Conservation (phyloP, 768 basidiomycete genomes). For the Boletus subparvulus region DNA sequence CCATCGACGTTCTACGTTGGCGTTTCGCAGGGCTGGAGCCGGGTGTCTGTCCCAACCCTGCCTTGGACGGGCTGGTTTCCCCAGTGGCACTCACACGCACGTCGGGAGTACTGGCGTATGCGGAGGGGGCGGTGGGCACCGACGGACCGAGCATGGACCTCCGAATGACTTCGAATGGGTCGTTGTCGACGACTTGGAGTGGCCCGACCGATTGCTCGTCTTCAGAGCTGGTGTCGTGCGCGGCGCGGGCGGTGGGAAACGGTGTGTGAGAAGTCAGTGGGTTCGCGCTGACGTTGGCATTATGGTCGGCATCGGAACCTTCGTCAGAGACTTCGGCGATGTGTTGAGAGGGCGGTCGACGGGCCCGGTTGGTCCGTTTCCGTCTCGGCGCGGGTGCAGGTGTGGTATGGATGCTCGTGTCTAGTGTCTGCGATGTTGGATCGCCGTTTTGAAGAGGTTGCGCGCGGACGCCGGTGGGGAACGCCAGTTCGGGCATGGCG, state of each 20-base stretch:
- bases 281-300: not conserved
- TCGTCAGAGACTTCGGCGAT: constrained; percentile 29
- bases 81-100: not conserved
- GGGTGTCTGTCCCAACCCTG: not conserved
- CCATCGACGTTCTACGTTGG: constrained; percentile 21
- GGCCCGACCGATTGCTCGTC: constrained; percentile 15
- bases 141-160: constrained; percentile 3
- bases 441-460: constrained; percentile 1
- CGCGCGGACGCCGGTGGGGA: constrained; percentile 24
- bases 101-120: not conserved
- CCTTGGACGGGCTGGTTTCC: not conserved
- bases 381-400: not conserved
- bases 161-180: constrained; percentile 23
- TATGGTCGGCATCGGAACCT: constrained; percentile 3
- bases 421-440: not conserved
- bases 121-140: not conserved
- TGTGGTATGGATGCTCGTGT: too few relatives aligned
- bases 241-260: not conserved
- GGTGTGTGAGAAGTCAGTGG: not conserved
- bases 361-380: constrained; percentile 4
- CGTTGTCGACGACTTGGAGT: constrained; percentile 26
- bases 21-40: constrained; percentile 4
- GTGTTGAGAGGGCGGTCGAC: constrained; percentile 25
- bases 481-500: constrained; percentile 25
- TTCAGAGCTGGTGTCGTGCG: constrained; percentile 19